Evolutionary conservation across 805 yeast species (phyloP).

Genomic region (Myxozyma neglecta): DNA sequence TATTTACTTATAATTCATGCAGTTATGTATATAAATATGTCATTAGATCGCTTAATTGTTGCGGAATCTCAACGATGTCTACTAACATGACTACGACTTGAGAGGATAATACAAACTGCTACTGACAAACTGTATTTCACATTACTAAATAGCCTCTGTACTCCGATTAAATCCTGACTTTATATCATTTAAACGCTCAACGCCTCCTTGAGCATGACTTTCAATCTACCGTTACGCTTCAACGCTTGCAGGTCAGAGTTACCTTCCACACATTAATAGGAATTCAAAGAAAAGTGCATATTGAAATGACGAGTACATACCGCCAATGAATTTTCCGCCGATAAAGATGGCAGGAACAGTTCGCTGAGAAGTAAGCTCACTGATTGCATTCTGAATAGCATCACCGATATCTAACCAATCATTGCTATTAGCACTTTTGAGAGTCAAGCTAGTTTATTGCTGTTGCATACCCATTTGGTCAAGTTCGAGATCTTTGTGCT

Average conservation of each 20-base stretch:
- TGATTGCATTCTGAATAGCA: conserved; percentile 77
- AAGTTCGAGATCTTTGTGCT: conserved; percentile 45
- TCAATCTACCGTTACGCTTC: conserved; percentile 61
- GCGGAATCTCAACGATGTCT: too few relatives aligned
- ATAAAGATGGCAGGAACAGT: conserved; percentile 94
- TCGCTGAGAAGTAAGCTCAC: conserved; percentile 78
- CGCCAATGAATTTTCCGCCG: conserved; percentile 91
- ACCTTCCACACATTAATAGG: conserved; percentile 10
- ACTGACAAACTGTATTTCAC: too few relatives aligned
- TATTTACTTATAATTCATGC: too few relatives aligned
- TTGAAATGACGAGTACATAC: conserved; percentile 40
- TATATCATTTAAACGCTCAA: neutral
- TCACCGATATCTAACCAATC: conserved; percentile 59
- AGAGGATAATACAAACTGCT: too few relatives aligned
- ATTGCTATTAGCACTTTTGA: neutral
- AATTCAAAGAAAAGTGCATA: neutral
- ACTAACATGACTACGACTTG: too few relatives aligned
- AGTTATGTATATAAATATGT: too few relatives aligned
- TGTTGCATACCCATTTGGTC: conserved; percentile 32
- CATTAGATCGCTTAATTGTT: too few relatives aligned
- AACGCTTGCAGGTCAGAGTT: conserved; percentile 83
- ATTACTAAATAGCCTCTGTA: too few relatives aligned
- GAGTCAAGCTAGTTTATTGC: neutral
- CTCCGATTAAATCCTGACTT: neutral
- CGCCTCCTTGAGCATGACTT: conserved; percentile 38